phyloP scores from a whole-genome alignment of 768 basidiomycete species.

The Kwoniella sp. region DNA sequence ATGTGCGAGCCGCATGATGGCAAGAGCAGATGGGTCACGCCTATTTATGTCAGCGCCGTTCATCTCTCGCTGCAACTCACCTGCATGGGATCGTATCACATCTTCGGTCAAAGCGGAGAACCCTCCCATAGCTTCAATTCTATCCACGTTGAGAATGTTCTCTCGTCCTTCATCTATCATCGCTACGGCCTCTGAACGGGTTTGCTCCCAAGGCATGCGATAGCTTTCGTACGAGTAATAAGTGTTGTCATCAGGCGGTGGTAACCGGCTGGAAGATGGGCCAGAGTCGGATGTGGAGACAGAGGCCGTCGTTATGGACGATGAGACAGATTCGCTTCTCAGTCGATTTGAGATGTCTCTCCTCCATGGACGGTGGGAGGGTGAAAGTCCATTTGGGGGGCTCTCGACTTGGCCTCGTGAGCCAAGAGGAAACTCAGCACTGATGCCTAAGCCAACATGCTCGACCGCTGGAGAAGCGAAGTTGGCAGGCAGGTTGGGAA shows the following conservation, averaged over 20 bases:
- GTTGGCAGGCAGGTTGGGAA: constrained; percentile 32
- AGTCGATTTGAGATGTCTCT: constrained; percentile 37
- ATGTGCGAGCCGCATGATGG: constrained; percentile 77
- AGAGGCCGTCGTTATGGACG: constrained; percentile 39
- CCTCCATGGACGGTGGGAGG: constrained; percentile 40
- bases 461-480: constrained; percentile 24
- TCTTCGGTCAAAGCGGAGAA: constrained; percentile 39
- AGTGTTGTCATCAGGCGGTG: constrained; percentile 18
- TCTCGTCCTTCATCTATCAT: constrained; percentile 50
- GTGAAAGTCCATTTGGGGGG: constrained; percentile 24
- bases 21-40: constrained; percentile 89
- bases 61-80: constrained; percentile 59
- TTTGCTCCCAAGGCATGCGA: constrained; percentile 27
- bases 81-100: constrained; percentile 54
- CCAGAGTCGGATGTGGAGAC: constrained; percentile 28
- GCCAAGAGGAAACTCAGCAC: constrained; percentile 21
- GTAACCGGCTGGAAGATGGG: constrained; percentile 26
- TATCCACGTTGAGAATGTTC: constrained; percentile 39
- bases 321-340: constrained; percentile 41
- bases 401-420: constrained; percentile 19
- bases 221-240: constrained; percentile 27
- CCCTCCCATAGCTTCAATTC: constrained; percentile 46
- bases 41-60: constrained; percentile 57
- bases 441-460: constrained; percentile 42
- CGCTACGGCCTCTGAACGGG: constrained; percentile 35